Conservation (phyloP, 164 flowering plant genomes). For the Dillenia suffruticosa region DNA sequence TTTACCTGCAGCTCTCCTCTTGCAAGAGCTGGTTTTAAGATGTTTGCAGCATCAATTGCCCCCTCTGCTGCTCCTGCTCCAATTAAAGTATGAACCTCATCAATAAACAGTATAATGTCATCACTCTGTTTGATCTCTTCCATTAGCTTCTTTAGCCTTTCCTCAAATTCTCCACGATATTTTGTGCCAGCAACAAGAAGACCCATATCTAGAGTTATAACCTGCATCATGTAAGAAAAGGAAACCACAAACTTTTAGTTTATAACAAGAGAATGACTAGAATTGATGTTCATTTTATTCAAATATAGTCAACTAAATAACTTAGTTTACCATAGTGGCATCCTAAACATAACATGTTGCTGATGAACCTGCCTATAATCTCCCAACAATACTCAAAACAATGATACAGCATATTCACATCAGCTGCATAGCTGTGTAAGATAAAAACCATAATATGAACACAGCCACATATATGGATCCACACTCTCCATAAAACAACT, state of each 20-base stretch:
- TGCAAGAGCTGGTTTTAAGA: constrained; percentile 95
- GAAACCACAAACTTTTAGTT: no score
- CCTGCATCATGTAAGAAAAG: constrained; percentile 36
- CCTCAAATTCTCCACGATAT: constrained; percentile 98
- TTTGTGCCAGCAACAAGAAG: constrained; percentile 96
- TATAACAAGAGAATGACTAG: not conserved
- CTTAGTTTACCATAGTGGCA: no score
- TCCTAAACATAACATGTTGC: no score
- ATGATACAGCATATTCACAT: no score
- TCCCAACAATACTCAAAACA: no score
- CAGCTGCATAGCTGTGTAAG: no score
- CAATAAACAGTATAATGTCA: constrained; percentile 91
- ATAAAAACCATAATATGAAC: no score
- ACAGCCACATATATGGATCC: no score
- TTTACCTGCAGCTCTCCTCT: constrained; percentile 94
- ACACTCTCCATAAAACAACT: no score
- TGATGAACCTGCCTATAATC: no score
- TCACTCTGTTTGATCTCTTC: constrained; percentile 95
- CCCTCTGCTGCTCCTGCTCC: constrained; percentile 99
- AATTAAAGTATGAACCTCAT: constrained; percentile 94
- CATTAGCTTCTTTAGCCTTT: constrained; percentile 87
- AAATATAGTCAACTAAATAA: no score
- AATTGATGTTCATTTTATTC: not conserved
- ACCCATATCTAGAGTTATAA: constrained; percentile 93
- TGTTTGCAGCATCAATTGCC: constrained; percentile 98